These are phyloP conservation scores for Falciphora oryzae DNA, from an alignment of 2,329 filamentous ascomycete genomes.

Conservation along the genomic window DNA sequence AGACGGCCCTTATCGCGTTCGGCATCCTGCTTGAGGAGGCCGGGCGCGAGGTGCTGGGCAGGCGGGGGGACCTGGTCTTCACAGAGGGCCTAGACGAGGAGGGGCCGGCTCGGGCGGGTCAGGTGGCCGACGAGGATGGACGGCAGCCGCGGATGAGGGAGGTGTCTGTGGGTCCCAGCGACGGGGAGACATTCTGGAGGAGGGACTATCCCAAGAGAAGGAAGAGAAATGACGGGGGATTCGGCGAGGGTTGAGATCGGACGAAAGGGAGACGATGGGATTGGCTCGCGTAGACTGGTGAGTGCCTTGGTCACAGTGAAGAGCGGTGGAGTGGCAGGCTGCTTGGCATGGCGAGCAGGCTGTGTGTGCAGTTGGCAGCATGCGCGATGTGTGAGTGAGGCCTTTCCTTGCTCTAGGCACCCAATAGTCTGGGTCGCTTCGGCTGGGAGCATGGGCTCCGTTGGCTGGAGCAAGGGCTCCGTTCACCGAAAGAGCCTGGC, in stretches of 20 bases:
- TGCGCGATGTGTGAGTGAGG: no score
- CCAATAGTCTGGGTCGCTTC: neutral
- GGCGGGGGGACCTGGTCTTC: conserved; percentile 64
- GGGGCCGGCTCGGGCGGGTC: neutral
- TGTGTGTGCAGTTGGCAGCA: neutral
- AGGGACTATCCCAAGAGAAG: conserved; percentile 26
- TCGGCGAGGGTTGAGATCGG: neutral
- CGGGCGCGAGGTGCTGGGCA: conserved; percentile 53
- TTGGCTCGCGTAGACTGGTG: no score
- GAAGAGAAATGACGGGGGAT: conserved; percentile 16
- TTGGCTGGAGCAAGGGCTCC: neutral
- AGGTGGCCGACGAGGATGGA: neutral
- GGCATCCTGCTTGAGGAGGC: conserved; percentile 72
- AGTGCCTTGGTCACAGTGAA: no score
- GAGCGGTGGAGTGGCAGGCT: neutral
- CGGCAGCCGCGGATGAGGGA: neutral
- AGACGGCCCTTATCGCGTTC: conserved; percentile 69
- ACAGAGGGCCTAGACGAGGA: conserved; percentile 47
- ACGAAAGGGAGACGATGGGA: no score
- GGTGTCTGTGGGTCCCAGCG: conserved; percentile 10
- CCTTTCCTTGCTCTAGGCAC: neutral
- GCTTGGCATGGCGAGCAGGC: neutral
- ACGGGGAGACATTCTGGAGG: conserved; percentile 17
- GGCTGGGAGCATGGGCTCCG: neutral
- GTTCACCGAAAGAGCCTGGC: neutral